Evolutionary conservation across 2,329 filamentous ascomycete species (phyloP).

Genomic region (Fusarium anthophilum): DNA sequence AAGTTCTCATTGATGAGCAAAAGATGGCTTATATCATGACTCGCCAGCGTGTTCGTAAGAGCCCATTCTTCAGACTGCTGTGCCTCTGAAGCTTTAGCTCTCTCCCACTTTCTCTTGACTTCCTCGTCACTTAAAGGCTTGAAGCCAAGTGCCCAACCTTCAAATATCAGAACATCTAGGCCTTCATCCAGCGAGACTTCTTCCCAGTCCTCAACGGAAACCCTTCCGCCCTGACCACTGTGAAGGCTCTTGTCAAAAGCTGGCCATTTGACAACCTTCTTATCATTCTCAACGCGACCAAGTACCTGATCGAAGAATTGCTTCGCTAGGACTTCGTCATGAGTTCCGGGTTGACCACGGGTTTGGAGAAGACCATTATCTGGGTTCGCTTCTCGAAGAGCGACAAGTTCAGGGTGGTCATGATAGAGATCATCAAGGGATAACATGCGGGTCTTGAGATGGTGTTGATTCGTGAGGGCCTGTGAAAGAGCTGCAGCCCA

Average conservation of each 20-base stretch:
- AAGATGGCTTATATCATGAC: conserved; percentile 29
- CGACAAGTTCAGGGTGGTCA: conserved; percentile 28
- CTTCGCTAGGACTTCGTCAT: conserved; percentile 25
- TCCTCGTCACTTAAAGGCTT: conserved; percentile 19
- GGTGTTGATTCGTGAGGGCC: conserved; percentile 17
- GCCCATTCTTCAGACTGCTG: conserved; percentile 5
- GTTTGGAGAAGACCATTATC: conserved; percentile 30
- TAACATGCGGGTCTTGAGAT: conserved; percentile 26
- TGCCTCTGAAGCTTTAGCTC: not conserved
- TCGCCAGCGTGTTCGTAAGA: conserved; percentile 24
- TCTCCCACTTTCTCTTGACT: conserved; percentile 30
- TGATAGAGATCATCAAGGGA: conserved; percentile 38
- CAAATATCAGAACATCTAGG: conserved; percentile 39
- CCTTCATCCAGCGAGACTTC: conserved; percentile 7
- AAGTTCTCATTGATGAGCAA: conserved; percentile 37
- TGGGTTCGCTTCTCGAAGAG: conserved; percentile 29
- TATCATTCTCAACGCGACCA: not conserved
- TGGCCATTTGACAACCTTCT: conserved; percentile 26
- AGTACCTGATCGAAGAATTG: conserved; percentile 23
- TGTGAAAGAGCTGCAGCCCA: conserved; percentile 38
- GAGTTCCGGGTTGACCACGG: conserved; percentile 38
- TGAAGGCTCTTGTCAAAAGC: conserved; percentile 40
- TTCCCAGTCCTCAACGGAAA: conserved; percentile 29
- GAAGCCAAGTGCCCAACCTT: conserved; percentile 41
- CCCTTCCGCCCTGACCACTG: conserved; percentile 31